Percentiles rank a stretch among this genome's conserved stretches.
These are phyloP conservation scores for Cladosporium phlei DNA, from an alignment of 2,329 filamentous ascomycete genomes.

Conservation along the genomic window DNA sequence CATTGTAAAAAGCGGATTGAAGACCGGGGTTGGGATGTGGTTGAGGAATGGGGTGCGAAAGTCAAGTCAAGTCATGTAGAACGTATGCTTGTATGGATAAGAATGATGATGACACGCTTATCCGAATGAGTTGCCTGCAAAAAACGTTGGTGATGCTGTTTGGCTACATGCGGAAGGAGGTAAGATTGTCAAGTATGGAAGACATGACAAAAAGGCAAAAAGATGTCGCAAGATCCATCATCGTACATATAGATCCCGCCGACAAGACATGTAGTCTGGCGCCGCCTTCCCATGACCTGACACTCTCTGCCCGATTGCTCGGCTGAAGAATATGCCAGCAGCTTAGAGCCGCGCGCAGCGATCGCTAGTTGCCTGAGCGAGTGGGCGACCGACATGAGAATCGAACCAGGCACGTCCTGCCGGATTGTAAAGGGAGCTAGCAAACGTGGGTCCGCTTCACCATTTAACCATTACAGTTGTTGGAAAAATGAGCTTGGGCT, in stretches of 20 bases:
- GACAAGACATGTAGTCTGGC: slow-evolving; percentile 46
- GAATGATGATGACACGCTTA: too few relatives aligned
- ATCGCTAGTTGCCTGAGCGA: slow-evolving; percentile 54
- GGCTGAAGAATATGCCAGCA: slow-evolving; percentile 52
- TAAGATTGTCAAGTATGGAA: neutral
- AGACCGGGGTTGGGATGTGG: too few relatives aligned
- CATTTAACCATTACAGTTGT: slow-evolving; percentile 34
- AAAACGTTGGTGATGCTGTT: too few relatives aligned
- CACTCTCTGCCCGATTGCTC: slow-evolving; percentile 56
- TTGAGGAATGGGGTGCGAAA: too few relatives aligned
- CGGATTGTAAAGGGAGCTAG: slow-evolving; percentile 23
- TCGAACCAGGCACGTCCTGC: slow-evolving; percentile 50
- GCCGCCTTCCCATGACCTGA: slow-evolving; percentile 52
- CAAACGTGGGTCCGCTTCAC: slow-evolving; percentile 23
- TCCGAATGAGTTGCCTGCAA: too few relatives aligned
- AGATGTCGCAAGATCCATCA: slow-evolving; percentile 32
- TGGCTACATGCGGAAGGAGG: too few relatives aligned
- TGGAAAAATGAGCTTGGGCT: neutral
- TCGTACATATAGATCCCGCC: slow-evolving; percentile 30
- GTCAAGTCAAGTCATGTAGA: slow-evolving; percentile 3
- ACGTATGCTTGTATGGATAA: slow-evolving; percentile 8
- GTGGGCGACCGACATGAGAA: slow-evolving; percentile 49
- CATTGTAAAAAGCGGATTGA: too few relatives aligned
- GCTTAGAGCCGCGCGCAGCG: slow-evolving; percentile 49
- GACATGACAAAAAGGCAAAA: slow-evolving; percentile 30